A percentile compares a stretch with the other conserved stretches of the same genome.
Conservation (phyloP, 1,139 yeast genomes). For the Candida sp. region DNA sequence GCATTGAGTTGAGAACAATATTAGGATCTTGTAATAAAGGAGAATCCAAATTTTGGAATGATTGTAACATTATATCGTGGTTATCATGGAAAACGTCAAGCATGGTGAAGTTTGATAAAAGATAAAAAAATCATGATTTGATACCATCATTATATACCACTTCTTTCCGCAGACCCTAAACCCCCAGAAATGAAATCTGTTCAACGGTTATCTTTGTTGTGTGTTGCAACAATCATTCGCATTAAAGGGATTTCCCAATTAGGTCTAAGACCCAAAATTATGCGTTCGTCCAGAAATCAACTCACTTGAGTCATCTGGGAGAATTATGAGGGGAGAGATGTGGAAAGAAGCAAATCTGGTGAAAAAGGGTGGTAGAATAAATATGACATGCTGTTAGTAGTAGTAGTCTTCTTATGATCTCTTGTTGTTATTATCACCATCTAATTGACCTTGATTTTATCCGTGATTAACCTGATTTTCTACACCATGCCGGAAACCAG, state of each 20-base stretch:
- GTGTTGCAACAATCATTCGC: not conserved
- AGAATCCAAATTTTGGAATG: constrained; percentile 1
- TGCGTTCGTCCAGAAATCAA: not conserved
- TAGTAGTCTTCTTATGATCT: too few species aligned
- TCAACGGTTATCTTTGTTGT: not conserved
- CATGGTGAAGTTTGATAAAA: not conserved
- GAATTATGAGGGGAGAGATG: not conserved
- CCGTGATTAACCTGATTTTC: too few species aligned
- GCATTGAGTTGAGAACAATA: not conserved
- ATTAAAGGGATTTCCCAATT: not conserved
- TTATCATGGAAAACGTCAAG: constrained; percentile 1
- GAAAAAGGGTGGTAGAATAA: not conserved
- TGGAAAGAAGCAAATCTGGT: not conserved
- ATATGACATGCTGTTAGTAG: too few species aligned
- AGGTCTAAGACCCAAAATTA: not conserved
- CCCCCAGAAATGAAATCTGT: not conserved
- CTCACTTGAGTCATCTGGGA: not conserved
- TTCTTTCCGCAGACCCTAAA: not conserved
- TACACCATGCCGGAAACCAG: too few species aligned
- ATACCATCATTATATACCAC: too few species aligned
- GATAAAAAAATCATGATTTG: too few species aligned
- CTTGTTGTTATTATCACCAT: not conserved
- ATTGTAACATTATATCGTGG: constrained; percentile 1
- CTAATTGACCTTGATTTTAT: too few species aligned
- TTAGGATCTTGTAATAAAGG: constrained; percentile 1